A percentile compares a stretch with the other conserved stretches of the same genome.
phyloP scores from a whole-genome alignment of 495 filamentous ascomycete species.

The Podospora tetraspora region DNA sequence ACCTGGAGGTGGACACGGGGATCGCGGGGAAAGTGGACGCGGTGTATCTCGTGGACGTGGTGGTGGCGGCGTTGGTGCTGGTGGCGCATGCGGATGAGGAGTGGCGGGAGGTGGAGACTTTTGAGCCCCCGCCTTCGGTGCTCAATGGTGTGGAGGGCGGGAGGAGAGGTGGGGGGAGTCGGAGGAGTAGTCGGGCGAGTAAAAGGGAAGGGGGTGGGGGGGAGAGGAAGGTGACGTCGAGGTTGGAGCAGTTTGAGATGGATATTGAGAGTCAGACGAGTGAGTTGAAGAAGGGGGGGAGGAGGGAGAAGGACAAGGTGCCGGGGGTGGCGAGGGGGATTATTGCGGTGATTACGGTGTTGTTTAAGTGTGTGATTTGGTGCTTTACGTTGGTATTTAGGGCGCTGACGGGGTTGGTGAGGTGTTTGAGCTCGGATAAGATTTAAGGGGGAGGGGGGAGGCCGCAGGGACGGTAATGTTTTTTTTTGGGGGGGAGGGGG shows the following conservation, averaged over 20 bases:
- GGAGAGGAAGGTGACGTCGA: slow-evolving; percentile 21
- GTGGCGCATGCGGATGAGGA: slow-evolving; percentile 61
- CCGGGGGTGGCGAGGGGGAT: slow-evolving; percentile 35
- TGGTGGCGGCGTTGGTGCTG: slow-evolving; percentile 60
- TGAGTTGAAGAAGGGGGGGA: slow-evolving; percentile 34
- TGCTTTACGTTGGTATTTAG: slow-evolving; percentile 42
- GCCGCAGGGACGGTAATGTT: background rate
- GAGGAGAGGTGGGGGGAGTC: slow-evolving; percentile 21
- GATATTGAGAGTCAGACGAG: slow-evolving; percentile 51
- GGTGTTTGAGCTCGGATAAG: slow-evolving; percentile 38
- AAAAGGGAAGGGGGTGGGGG: slow-evolving; percentile 16
- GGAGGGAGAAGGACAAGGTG: slow-evolving; percentile 36
- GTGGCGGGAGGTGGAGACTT: slow-evolving; percentile 41
- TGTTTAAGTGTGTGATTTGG: slow-evolving; percentile 47
- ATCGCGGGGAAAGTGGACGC: slow-evolving; percentile 50
- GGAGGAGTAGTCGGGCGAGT: slow-evolving; percentile 23
- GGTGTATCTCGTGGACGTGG: slow-evolving; percentile 71
- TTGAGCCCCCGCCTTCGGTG: slow-evolving; percentile 46
- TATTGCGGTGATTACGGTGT: slow-evolving; percentile 36
- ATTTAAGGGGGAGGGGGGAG: slow-evolving; percentile 19
- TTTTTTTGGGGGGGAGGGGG: background rate
- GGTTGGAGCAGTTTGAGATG: slow-evolving; percentile 51
- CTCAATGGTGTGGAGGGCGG: slow-evolving; percentile 16
- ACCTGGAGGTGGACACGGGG: slow-evolving; percentile 48
- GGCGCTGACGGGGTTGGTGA: slow-evolving; percentile 35